Percentiles rank a stretch among this genome's conserved stretches.
Evolutionary conservation across 306 rosid species (phyloP).

Genomic region (Cicer yamashitae): DNA sequence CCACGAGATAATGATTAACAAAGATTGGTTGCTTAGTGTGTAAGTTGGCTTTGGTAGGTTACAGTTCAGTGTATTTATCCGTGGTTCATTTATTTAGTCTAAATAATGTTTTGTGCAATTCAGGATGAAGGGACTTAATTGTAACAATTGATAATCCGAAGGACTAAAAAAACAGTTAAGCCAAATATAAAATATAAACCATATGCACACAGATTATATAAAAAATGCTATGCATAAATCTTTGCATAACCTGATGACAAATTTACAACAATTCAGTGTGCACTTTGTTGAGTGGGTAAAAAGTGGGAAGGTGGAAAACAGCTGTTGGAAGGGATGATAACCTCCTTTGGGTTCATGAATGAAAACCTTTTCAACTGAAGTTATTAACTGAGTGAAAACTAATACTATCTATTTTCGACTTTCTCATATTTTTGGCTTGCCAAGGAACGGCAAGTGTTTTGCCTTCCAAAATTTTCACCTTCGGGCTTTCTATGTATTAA

Average conservation of each 20-base stretch:
- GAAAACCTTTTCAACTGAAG: neutral
- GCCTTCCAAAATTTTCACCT: slow-evolving; percentile 11
- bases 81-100: slow-evolving; percentile 5
- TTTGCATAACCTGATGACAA: neutral
- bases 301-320: neutral
- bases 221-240: neutral
- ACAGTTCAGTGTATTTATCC: slow-evolving; percentile 3
- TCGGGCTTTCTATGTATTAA: neutral
- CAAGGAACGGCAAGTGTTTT: slow-evolving; percentile 3
- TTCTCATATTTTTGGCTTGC: neutral
- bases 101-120: slow-evolving; percentile 19
- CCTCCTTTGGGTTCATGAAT: neutral
- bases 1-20: neutral
- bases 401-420: neutral
- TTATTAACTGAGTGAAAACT: slow-evolving; percentile 7
- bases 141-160: too few species aligned
- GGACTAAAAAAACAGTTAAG: neutral
- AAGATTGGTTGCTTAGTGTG: slow-evolving; percentile 11
- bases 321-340: neutral
- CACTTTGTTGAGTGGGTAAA: neutral
- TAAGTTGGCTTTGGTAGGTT: slow-evolving; percentile 17
- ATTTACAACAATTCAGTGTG: neutral
- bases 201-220: neutral
- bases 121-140: too few species aligned
- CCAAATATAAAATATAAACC: neutral